Conservation (phyloP, 139 green algal species). For the Ettlia oleoabundans region DNA sequence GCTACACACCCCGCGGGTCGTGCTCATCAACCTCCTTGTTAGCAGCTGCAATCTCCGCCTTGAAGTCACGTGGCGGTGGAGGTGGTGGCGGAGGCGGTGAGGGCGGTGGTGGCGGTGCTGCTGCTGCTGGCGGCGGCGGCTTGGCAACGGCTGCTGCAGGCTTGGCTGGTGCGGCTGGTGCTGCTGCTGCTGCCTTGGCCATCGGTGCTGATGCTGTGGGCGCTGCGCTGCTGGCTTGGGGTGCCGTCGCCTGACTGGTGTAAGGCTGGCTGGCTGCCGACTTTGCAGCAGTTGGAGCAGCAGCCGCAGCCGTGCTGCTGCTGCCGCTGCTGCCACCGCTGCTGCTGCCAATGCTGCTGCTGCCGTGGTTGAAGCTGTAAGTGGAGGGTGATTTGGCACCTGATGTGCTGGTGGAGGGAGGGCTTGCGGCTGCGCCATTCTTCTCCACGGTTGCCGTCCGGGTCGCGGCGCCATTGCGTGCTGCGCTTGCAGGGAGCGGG, state of each 20-base stretch:
- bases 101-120: not conserved
- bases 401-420: too few species aligned
- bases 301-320: not conserved
- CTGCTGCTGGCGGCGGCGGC: not conserved
- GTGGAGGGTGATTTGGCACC: too few species aligned
- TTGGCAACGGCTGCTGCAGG: too few species aligned
- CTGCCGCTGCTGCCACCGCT: not conserved
- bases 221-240: not conserved
- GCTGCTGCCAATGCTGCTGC: not conserved
- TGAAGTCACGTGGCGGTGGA: not conserved
- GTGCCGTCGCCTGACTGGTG: not conserved
- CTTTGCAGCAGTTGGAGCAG: too few species aligned
- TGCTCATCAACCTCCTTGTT: conserved; percentile 11
- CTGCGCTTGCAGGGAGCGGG: too few species aligned
- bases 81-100: not conserved
- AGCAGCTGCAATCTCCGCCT: not conserved
- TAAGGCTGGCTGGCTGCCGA: too few species aligned
- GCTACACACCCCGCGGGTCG: conserved; percentile 1
- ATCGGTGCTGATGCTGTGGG: not conserved
- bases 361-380: too few species aligned
- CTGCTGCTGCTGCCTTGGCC: not conserved
- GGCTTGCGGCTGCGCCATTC: too few species aligned
- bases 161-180: not conserved
- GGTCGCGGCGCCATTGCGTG: too few species aligned
- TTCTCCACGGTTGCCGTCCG: too few species aligned